Evolutionary conservation across 2,329 filamentous ascomycete genomes (phyloP).

Genomic region (Chlorencoelia australis): DNA sequence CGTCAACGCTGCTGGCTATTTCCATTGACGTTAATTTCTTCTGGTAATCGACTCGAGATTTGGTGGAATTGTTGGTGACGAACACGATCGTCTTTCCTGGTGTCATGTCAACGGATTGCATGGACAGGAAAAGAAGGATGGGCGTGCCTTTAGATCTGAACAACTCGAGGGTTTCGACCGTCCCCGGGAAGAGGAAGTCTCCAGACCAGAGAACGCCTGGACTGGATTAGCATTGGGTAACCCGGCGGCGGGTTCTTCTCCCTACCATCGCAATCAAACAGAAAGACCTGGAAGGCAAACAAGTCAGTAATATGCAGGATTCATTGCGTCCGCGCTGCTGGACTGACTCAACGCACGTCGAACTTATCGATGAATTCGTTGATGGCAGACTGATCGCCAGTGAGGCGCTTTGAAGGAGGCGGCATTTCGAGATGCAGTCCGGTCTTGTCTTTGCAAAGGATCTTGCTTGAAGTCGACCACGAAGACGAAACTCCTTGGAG

Average conservation of each 20-base stretch:
- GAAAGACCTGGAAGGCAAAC: constrained; percentile 55
- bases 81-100: constrained; percentile 86
- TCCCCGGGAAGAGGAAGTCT: constrained; percentile 76
- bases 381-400: constrained; percentile 67
- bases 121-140: neutral
- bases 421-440: too few species aligned
- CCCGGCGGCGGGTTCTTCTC: constrained; percentile 6
- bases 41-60: constrained; percentile 84
- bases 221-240: constrained; percentile 9
- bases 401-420: constrained; percentile 51
- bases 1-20: constrained; percentile 71
- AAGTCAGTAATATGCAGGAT: constrained; percentile 11
- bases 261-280: constrained; percentile 95
- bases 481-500: too few species aligned
- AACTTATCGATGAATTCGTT: constrained; percentile 80
- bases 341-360: constrained; percentile 57
- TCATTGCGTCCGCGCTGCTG: neutral
- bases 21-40: constrained; percentile 78
- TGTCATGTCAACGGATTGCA: constrained; percentile 6
- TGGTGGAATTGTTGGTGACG: constrained; percentile 98
- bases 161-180: constrained; percentile 76
- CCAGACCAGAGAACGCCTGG: constrained; percentile 93
- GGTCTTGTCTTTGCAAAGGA: too few species aligned
- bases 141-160: constrained; percentile 64
- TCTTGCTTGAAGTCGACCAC: too few species aligned